Percentiles rank a stretch among this genome's conserved stretches.
phyloP scores from a whole-genome alignment of 1,139 yeast species.

The Nematodospora anomalae region DNA sequence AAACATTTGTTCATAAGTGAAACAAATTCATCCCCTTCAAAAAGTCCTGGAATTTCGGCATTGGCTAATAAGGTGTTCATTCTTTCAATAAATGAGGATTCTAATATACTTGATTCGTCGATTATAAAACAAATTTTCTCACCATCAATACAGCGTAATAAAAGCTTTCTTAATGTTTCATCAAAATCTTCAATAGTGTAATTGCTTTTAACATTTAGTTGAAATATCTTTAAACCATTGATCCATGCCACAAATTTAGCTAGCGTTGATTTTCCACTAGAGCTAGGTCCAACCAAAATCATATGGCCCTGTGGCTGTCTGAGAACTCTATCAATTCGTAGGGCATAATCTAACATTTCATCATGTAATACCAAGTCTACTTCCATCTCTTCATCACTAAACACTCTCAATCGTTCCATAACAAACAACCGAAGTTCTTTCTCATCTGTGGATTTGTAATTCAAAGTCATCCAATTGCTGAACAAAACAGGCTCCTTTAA shows the following conservation, averaged over 20 bases:
- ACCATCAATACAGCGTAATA: constrained; percentile 50
- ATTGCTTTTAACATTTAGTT: constrained; percentile 55
- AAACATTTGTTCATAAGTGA: constrained; percentile 56
- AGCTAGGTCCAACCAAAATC: constrained; percentile 82
- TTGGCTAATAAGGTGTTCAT: constrained; percentile 92
- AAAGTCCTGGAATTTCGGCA: constrained; percentile 89
- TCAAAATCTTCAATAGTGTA: constrained; percentile 71
- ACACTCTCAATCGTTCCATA: constrained; percentile 63
- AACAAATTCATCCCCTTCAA: constrained; percentile 70
- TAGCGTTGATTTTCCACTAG: constrained; percentile 80
- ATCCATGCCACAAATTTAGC: constrained; percentile 89
- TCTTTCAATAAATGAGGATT: constrained; percentile 79
- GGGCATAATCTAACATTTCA: constrained; percentile 70
- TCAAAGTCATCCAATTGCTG: constrained; percentile 73
- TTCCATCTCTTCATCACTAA: constrained; percentile 75
- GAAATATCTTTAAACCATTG: constrained; percentile 68
- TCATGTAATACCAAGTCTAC: constrained; percentile 63
- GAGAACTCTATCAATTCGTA: constrained; percentile 80
- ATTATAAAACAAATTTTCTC: constrained; percentile 71
- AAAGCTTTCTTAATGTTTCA: constrained; percentile 52
- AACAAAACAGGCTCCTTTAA: constrained; percentile 56
- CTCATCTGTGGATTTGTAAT: constrained; percentile 58
- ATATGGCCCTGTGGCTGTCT: constrained; percentile 88
- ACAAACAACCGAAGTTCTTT: constrained; percentile 55
- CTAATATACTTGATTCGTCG: constrained; percentile 78